Base-by-base conservation (phyloP, 2,329 filamentous ascomycete species). In the Xylariaceae sp. region DNA sequence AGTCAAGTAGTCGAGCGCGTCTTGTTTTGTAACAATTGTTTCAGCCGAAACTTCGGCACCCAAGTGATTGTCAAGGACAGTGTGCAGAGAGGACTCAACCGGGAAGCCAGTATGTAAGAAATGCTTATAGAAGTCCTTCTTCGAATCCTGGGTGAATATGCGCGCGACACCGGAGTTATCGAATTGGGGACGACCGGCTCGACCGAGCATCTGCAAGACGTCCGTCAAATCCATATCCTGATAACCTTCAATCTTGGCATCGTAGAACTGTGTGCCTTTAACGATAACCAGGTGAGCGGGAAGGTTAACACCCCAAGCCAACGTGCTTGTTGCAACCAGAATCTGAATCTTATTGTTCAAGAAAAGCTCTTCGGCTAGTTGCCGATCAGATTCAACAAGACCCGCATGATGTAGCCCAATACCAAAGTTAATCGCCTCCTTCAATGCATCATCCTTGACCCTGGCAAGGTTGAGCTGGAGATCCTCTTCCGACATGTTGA, bases 61-160 rank as follows among this genome's bases (percentile, higher is more conserved):
- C 72, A 99, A 81, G 81, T 99, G 96, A 77, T 99, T 96, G 75
- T 98, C 93, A 7, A 99, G 80, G 0, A 98, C 95, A 19, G 96
- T 96, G 74, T 99, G 95, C 40, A 99, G 81, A 0, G 93, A 96
- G 0, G 93, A 97, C 73, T 99, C 95, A 10, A 99, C 95, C 0
- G 95, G 96, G 72, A 99, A 99, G 1, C 95, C 96, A 0, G 93
- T 98, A 70, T 99, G 95, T 52, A 99, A 76, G 77, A 99, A 99
- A 75, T 99, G 95, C 78, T 99, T 99, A 77, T 99, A 99, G 74
- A 99, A 99, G 57, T 96, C 91, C 75, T 99, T 99, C 80, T 98
- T 99, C 2, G 93, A 81, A 67, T 98, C 93, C 68, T 99, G 93
- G 0, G 95, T 99, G 70, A 99, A 96, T 70, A 99, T 99, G 26